Evolutionary conservation across 2,329 filamentous ascomycete species (phyloP).

Genomic region (Biscogniauxia mediterranea): DNA sequence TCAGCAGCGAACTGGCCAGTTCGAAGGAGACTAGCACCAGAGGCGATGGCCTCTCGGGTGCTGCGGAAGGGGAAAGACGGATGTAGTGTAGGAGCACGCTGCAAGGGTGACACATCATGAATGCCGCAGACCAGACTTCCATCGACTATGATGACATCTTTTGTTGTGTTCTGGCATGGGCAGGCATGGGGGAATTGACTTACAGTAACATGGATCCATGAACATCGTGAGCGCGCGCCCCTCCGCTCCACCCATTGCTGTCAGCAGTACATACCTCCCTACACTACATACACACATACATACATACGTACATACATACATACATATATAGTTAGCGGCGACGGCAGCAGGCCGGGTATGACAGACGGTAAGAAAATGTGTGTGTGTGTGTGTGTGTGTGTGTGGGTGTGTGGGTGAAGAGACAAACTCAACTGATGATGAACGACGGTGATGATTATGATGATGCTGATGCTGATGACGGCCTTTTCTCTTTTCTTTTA

Average conservation of each 20-base stretch:
- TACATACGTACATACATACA: no score
- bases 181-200: neutral
- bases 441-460: neutral
- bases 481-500: neutral
- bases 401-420: neutral
- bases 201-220: neutral
- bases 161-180: neutral
- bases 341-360: neutral
- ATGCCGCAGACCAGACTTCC: conserved; percentile 10
- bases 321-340: no score
- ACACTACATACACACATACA: no score
- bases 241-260: neutral
- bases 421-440: neutral
- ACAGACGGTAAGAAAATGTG: neutral
- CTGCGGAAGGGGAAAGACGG: conserved; percentile 10
- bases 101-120: conserved; percentile 13
- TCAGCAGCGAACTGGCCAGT: conserved; percentile 16
- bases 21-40: conserved; percentile 9
- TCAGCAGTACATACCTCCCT: neutral
- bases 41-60: conserved; percentile 11
- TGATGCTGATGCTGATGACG: no score
- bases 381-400: neutral
- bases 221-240: neutral
- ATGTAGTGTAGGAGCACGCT: neutral
- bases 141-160: conserved; percentile 7